Evolutionary conservation across 2,329 filamentous ascomycete species (phyloP), one percentile per base, ranked within the genome.

Genomic region (Aspergillus chevalieri): DNA sequence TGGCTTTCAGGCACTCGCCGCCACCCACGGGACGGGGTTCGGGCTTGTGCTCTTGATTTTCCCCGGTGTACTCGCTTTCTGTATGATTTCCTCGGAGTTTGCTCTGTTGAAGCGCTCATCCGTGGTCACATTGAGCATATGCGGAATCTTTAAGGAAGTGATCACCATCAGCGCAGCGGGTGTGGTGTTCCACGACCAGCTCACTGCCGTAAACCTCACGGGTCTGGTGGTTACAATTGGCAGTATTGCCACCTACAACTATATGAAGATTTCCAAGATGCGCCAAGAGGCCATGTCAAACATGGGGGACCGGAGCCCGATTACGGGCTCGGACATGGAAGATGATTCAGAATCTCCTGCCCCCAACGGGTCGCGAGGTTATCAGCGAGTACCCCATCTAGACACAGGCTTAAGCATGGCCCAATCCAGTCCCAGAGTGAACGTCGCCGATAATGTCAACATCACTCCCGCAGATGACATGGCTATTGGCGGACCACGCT

Each of bases 81-180:
- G 90, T 54, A 98, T 98, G 93, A 97, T 94, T 15, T 84, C 90
- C 0, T 91, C 89, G 47, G 93, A 98, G 71, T 98, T 97, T 67
- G 92, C 93, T 47, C 81, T 98, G 53, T 80, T 98, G 57, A 87
- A 96, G 74, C 88, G 93, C 44, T 97, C 92, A 0, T 94, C 88
- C 1, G 93, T 98, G 47, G 93, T 98, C 46, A 97, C 93, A 0
- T 79, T 98, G 43, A 94, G 87, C 46, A 96, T 98, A 59, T 95
- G 91, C 54, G 93, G 93, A 53, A 97, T 98, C 54, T 97, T 98
- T 78, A 98, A 98, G 69, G 93, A 98, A 73, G 93, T 97, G 38
- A 85, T 98, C 48, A 98, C 93, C 12, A 97, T 98, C 62, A 85
- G 83, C 38, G 90, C 89, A 1, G 92, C 92, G 0, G 87, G 89